Percentiles rank a stretch among this genome's conserved stretches.
Conservation (phyloP, 306 rosid genomes). For the Corylus americana region DNA sequence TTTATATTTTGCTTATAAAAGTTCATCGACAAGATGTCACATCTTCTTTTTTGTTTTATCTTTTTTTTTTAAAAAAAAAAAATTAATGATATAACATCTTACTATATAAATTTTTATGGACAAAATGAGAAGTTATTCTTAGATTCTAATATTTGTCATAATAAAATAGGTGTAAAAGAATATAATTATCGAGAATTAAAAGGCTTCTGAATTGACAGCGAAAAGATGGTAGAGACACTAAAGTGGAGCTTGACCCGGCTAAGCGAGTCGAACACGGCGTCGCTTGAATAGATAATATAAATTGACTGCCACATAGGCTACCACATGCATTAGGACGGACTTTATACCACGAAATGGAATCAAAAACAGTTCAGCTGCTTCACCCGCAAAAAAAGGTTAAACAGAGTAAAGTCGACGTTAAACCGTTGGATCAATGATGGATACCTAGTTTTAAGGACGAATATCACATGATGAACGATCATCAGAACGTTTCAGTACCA, state of each 20-base stretch:
- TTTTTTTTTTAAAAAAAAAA: too few species aligned
- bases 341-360: not conserved
- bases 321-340: not conserved
- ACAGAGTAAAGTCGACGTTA: not conserved
- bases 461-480: constrained; percentile 18
- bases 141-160: too few species aligned
- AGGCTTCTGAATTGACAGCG: not conserved
- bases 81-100: too few species aligned
- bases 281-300: not conserved
- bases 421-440: constrained; percentile 10
- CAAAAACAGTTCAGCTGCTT: not conserved
- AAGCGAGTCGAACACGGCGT: not conserved
- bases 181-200: too few species aligned
- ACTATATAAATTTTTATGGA: too few species aligned
- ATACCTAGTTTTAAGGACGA: not conserved
- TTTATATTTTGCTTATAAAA: too few species aligned
- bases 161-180: too few species aligned
- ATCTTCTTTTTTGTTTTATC: too few species aligned
- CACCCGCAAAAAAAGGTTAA: not conserved
- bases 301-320: not conserved
- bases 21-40: too few species aligned
- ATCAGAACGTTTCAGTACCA: not conserved
- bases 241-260: not conserved
- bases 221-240: not conserved
- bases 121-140: too few species aligned